These are phyloP conservation scores for Citrus unshiu DNA, from an alignment of 345 rosid species.

Conservation along the genomic window DNA sequence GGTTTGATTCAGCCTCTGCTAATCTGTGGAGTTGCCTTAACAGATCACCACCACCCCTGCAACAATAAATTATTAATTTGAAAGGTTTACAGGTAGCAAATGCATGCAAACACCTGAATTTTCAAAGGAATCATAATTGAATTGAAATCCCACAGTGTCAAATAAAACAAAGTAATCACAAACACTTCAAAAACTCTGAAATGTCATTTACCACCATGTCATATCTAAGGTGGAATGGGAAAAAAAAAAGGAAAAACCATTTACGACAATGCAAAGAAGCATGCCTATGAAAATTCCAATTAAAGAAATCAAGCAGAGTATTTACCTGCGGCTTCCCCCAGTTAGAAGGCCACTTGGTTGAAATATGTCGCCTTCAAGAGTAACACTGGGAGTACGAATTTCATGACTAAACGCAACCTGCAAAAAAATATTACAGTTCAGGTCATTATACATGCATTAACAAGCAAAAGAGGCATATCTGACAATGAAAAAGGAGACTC, in stretches of 20 bases:
- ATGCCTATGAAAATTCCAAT: constrained; percentile 2
- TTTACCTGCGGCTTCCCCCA: constrained; percentile 95
- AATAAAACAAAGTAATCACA: background rate
- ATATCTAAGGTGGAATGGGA: background rate
- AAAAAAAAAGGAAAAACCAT: background rate
- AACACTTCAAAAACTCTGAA: background rate
- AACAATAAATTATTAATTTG: constrained; percentile 12
- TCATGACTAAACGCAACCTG: constrained; percentile 84
- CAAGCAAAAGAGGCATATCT: background rate
- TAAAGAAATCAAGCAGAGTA: background rate
- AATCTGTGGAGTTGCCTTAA: constrained; percentile 79
- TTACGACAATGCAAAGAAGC: background rate
- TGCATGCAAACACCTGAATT: constrained; percentile 4
- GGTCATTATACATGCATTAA: background rate
- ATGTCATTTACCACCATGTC: background rate
- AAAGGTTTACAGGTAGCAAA: background rate
- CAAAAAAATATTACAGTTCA: constrained; percentile 19
- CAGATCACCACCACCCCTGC: constrained; percentile 82
- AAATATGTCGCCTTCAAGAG: constrained; percentile 92
- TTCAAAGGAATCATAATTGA: background rate
- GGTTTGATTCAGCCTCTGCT: constrained; percentile 75
- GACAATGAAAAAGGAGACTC: background rate
- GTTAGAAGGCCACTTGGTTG: constrained; percentile 97
- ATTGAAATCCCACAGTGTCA: background rate
- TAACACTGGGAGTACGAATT: constrained; percentile 75